phyloP scores from a whole-genome alignment of 306 rosid species.

The Cucurbita pepo region DNA sequence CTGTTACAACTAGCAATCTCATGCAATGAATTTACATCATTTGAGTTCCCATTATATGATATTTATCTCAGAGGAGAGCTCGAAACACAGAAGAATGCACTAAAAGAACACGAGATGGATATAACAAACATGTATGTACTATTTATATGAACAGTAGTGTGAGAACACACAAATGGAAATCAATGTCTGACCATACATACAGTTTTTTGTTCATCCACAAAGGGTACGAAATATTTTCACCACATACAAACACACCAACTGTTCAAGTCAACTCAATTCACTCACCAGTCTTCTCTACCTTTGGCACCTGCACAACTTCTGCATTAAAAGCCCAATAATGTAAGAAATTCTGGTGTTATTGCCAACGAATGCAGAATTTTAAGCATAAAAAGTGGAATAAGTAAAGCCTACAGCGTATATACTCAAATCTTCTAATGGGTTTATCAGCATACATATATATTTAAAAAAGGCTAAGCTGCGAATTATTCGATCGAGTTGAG shows the following conservation, averaged over 20 bases:
- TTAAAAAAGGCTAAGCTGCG: neutral
- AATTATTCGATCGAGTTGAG: neutral
- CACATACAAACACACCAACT: neutral
- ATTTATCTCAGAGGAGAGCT: neutral
- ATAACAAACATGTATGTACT: neutral
- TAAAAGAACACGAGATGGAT: neutral
- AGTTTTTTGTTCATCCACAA: neutral
- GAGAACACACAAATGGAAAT: neutral
- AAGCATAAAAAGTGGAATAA: neutral
- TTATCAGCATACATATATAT: neutral
- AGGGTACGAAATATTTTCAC: neutral
- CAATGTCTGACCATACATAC: neutral
- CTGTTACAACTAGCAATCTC: too few relatives aligned
- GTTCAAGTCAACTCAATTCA: neutral
- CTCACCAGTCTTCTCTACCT: neutral
- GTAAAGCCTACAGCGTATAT: neutral
- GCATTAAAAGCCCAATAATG: neutral
- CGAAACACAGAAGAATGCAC: neutral
- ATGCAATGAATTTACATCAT: neutral
- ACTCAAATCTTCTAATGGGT: neutral
- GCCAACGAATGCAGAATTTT: neutral
- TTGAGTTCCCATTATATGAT: neutral
- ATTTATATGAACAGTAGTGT: neutral
- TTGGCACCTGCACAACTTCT: slow-evolving; percentile 9
- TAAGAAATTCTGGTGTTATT: neutral